A percentile compares a stretch with the other conserved stretches of the same genome.
phyloP scores from a whole-genome alignment of 495 filamentous ascomycete species.

The Aspergillus indologenus region DNA sequence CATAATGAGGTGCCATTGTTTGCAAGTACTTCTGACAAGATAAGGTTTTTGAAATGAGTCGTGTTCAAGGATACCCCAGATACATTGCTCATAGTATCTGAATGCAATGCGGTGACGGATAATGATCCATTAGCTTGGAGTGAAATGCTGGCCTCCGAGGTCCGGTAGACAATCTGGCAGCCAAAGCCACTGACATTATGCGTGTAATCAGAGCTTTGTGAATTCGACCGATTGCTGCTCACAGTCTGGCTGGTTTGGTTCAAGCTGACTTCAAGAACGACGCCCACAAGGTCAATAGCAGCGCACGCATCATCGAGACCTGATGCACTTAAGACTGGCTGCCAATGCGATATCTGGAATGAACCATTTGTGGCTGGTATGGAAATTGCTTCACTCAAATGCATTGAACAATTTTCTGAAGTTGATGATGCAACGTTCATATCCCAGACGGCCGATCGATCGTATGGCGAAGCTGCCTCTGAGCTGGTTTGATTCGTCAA shows the following conservation, averaged over 20 bases:
- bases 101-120: not conserved
- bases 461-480: not conserved
- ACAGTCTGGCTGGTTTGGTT: conserved; percentile 1
- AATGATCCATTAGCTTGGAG: not conserved
- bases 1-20: not conserved
- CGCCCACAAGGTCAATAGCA: not conserved
- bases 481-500: not conserved
- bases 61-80: not conserved
- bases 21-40: not conserved
- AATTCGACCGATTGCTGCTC: not conserved
- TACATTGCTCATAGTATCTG: not conserved
- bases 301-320: not conserved
- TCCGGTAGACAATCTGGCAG: conserved; percentile 1
- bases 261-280: not conserved
- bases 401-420: not conserved
- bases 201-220: not conserved
- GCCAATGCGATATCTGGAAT: conserved; percentile 2
- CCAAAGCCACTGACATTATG: conserved; percentile 4
- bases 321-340: not conserved
- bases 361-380: not conserved
- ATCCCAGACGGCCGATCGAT: not conserved
- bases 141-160: not conserved
- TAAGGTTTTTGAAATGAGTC: conserved; percentile 3
- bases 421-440: not conserved
- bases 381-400: not conserved